Evolutionary conservation across 495 filamentous ascomycete genomes (phyloP).

Genomic region (Margaritispora aquatica): DNA sequence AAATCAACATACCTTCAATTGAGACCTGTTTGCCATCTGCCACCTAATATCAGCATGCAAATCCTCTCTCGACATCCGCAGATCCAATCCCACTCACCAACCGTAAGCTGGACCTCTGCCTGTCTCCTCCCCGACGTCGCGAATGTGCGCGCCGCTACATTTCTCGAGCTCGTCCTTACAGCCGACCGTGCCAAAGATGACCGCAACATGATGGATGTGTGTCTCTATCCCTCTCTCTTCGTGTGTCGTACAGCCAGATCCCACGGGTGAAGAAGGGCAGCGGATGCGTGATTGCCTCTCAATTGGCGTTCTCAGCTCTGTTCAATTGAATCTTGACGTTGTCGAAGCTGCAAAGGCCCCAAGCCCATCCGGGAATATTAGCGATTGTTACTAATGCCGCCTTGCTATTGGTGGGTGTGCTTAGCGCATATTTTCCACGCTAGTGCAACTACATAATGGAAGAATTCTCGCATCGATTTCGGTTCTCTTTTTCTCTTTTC

Average conservation of each 20-base stretch:
- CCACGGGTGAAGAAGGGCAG: slow-evolving; percentile 18
- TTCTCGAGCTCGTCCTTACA: slow-evolving; percentile 67
- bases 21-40: slow-evolving; percentile 94
- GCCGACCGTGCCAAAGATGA: slow-evolving; percentile 81
- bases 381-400: background rate
- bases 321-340: slow-evolving; percentile 14
- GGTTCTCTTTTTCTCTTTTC: slow-evolving; percentile 27
- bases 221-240: slow-evolving; percentile 37
- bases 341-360: slow-evolving; percentile 19
- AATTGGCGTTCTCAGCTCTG: too few species aligned
- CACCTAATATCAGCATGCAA: slow-evolving; percentile 18
- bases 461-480: slow-evolving; percentile 26
- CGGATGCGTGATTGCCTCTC: slow-evolving; percentile 23
- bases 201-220: slow-evolving; percentile 69
- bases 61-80: background rate
- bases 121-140: slow-evolving; percentile 61
- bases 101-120: slow-evolving; percentile 91
- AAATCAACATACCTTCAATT: slow-evolving; percentile 67
- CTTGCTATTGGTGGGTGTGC: background rate
- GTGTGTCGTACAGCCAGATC: slow-evolving; percentile 27
- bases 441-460: slow-evolving; percentile 15
- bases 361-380: background rate
- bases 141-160: slow-evolving; percentile 64
- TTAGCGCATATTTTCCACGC: slow-evolving; percentile 6
- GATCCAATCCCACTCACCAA: slow-evolving; percentile 54